Evolutionary conservation across 2,329 filamentous ascomycete species (phyloP), one percentile per base, ranked within the genome.

Genomic region (Bimuria novae-zelandiae): DNA sequence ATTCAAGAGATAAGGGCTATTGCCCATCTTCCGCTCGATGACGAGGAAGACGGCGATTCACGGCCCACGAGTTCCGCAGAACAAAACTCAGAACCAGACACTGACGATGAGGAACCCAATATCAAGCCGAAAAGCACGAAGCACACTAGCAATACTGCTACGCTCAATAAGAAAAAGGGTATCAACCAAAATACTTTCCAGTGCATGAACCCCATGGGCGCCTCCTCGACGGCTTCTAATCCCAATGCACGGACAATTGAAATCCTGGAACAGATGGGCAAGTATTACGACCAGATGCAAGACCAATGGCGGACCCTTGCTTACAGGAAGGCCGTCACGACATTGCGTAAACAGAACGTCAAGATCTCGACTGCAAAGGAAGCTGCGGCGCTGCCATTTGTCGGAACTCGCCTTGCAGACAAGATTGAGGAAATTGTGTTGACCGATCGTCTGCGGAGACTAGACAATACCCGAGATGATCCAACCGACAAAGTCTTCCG

Each of bases 361-460:
- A 87, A 85, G 66, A 83, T 97, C 53, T 77, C 73, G 3, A 92
- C 88, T 0, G 85, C 83, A 52, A 80, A 85, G 43, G 82, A 95
- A 70, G 93, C 92, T 0, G 75, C 81, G 10, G 71, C 75, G 1
- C 79, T 97, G 1, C 84, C 85, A 0, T 82, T 81, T 52, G 85
- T 97, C 30, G 92, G 92, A 7, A 64, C 79, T 10, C 82, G 89
- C 1, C 77, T 97, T 1, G 92, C 92, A 0, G 79, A 83, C 22
- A 96, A 96, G 71, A 94, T 97, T 57, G 90, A 94, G 64, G 93
- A 97, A 68, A 96, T 97, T 37, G 89, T 85, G 2, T 79, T 80
- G 33, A 96, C 90, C 0, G 83, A 90, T 63, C 79, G 80, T 22
- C 81, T 97, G 0, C 82, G 82, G 36, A 82, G 88, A 32, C 80